Evolutionary conservation across 1,284 basidiomycete species (phyloP).

Genomic region (Apiotrichum gamsii): DNA sequence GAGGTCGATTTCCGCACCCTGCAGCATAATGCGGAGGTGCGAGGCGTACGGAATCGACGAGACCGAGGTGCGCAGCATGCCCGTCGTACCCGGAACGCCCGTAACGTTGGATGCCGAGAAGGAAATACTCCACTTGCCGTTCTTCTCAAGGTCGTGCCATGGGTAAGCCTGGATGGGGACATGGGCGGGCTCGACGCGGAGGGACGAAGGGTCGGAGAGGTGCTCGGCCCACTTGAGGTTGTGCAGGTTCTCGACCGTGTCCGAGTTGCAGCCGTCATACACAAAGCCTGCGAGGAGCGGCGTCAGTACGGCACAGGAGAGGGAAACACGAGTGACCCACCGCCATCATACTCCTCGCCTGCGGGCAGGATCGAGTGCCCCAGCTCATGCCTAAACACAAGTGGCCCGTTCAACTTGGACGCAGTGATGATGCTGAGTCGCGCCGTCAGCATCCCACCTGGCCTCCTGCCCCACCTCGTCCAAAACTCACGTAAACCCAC

Average conservation of each 20-base stretch:
- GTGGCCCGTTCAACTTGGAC: slow-evolving; percentile 66
- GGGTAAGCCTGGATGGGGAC: slow-evolving; percentile 69
- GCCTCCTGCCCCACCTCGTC: not conserved
- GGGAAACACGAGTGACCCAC: slow-evolving; percentile 24
- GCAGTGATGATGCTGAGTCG: slow-evolving; percentile 64
- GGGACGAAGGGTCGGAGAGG: slow-evolving; percentile 51
- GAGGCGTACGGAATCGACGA: slow-evolving; percentile 60
- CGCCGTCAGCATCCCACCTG: not conserved
- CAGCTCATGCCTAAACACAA: slow-evolving; percentile 74
- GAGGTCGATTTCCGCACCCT: slow-evolving; percentile 48
- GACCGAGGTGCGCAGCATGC: slow-evolving; percentile 65
- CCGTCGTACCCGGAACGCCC: slow-evolving; percentile 50
- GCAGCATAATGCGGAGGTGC: slow-evolving; percentile 59
- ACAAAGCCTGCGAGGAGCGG: slow-evolving; percentile 53
- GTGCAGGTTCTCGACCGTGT: slow-evolving; percentile 16
- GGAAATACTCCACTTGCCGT: not conserved
- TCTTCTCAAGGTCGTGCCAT: slow-evolving; percentile 54
- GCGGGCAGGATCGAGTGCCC: slow-evolving; percentile 55
- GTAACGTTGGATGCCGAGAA: slow-evolving; percentile 3
- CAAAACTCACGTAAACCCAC: slow-evolving; percentile 67
- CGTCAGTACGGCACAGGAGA: not conserved
- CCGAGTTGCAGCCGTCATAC: slow-evolving; percentile 69
- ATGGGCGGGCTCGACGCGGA: slow-evolving; percentile 60
- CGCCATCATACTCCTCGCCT: slow-evolving; percentile 82
- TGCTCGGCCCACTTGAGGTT: slow-evolving; percentile 64